These are phyloP conservation scores for Saccharomycopsis capsularis DNA, from an alignment of 805 yeast genomes.

Conservation along the genomic window DNA sequence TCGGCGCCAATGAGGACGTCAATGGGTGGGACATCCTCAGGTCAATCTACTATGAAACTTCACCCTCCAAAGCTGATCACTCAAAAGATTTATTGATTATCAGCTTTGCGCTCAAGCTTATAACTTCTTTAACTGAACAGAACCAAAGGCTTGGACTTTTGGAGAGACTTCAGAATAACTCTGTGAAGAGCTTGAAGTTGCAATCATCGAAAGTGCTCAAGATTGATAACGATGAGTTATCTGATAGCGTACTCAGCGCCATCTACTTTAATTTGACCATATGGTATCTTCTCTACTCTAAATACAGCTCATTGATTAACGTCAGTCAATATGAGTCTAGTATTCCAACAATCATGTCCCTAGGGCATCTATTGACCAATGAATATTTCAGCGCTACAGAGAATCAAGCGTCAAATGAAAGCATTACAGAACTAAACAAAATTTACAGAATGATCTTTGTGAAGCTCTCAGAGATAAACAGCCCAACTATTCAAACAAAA, in stretches of 20 bases:
- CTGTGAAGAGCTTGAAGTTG: neutral
- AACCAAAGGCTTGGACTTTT: neutral
- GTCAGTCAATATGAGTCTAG: neutral
- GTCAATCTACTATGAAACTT: constrained; percentile 3
- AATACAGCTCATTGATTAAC: neutral
- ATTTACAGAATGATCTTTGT: neutral
- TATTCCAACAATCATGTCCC: constrained; percentile 8
- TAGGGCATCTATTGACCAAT: neutral
- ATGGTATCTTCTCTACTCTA: constrained; percentile 7
- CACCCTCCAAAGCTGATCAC: neutral
- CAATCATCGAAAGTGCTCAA: too few relatives aligned
- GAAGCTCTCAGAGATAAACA: neutral
- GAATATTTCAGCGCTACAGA: neutral
- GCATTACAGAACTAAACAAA: neutral
- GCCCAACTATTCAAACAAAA: neutral
- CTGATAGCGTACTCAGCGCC: neutral
- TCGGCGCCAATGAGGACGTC: neutral
- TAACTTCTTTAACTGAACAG: neutral
- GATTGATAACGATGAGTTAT: too few relatives aligned
- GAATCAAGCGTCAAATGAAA: neutral
- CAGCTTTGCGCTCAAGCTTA: constrained; percentile 2
- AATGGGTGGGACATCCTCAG: constrained; percentile 1
- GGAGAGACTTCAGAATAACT: neutral
- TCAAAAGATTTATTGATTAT: constrained; percentile 6
- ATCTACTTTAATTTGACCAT: constrained; percentile 4